Evolutionary conservation across 176 grass and related monocot genomes (phyloP).

Genomic region (Elaeis guineensis): DNA sequence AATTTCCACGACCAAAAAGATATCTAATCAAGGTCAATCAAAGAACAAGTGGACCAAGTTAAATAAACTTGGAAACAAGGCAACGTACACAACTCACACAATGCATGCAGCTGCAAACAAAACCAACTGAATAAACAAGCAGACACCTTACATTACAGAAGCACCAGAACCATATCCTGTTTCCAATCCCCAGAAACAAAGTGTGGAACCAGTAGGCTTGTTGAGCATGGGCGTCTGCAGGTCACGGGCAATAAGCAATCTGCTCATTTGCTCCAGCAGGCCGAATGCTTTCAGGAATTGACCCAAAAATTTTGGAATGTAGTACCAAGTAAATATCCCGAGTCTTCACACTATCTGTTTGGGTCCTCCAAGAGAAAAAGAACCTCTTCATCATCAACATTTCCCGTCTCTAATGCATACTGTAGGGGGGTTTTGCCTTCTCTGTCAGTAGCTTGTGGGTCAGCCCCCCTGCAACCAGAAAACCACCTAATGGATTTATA

Average conservation of each 20-base stretch:
- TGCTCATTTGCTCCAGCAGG: neutral
- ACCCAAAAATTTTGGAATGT: slow-evolving; percentile 14
- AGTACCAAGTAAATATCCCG: neutral
- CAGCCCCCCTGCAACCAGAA: slow-evolving; percentile 55
- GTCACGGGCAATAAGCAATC: neutral
- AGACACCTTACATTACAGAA: slow-evolving; percentile 11
- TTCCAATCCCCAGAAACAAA: slow-evolving; percentile 14
- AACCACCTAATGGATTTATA: neutral
- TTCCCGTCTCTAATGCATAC: slow-evolving; percentile 67
- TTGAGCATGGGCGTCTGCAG: neutral
- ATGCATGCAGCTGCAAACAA: slow-evolving; percentile 49
- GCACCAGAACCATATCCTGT: slow-evolving; percentile 25
- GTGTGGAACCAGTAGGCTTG: neutral
- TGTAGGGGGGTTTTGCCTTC: slow-evolving; percentile 77
- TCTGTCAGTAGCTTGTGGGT: slow-evolving; percentile 49
- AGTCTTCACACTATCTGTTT: slow-evolving; percentile 41
- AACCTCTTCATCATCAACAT: slow-evolving; percentile 79
- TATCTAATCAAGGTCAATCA: slow-evolving; percentile 25
- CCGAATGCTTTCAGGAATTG: slow-evolving; percentile 4
- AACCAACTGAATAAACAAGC: slow-evolving; percentile 38
- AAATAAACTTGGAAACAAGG: slow-evolving; percentile 16
- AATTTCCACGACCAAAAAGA: slow-evolving; percentile 27
- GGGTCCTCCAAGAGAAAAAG: slow-evolving; percentile 76
- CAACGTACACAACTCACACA: slow-evolving; percentile 65
- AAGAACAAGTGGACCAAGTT: slow-evolving; percentile 5